A percentile compares a stretch with the other conserved stretches of the same genome.
phyloP scores from a whole-genome alignment of 2,329 filamentous ascomycete species.

The Dactylellina sp. region DNA sequence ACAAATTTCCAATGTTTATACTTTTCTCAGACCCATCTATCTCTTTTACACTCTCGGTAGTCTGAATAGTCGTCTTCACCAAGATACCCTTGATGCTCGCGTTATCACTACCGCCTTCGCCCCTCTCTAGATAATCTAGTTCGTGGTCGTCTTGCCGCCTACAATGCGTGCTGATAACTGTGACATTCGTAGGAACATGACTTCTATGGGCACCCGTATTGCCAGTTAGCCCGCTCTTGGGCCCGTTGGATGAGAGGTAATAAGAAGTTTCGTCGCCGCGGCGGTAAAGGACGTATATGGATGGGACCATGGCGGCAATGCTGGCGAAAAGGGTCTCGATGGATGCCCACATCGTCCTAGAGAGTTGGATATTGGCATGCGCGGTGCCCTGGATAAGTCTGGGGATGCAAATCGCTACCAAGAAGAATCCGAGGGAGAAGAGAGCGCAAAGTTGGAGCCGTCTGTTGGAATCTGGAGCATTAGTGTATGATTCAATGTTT shows the following conservation, averaged over 20 bases:
- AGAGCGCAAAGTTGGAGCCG: conserved; percentile 38
- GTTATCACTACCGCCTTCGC: conserved; percentile 22
- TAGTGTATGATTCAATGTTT: too few species aligned
- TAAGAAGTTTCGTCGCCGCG: conserved; percentile 43
- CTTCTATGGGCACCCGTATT: conserved; percentile 24
- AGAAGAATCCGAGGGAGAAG: conserved; percentile 47
- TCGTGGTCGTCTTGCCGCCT: conserved; percentile 31
- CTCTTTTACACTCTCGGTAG: conserved; percentile 46
- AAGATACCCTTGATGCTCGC: conserved; percentile 36
- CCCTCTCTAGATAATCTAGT: conserved; percentile 34
- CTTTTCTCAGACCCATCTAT: conserved; percentile 46
- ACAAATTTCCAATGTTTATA: conserved; percentile 19
- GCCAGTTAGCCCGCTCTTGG: conserved; percentile 29
- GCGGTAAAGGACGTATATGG: conserved; percentile 50
- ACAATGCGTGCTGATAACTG: conserved; percentile 45
- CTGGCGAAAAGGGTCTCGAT: conserved; percentile 49
- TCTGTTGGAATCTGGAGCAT: too few species aligned
- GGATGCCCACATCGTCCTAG: conserved; percentile 45
- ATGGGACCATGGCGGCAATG: conserved; percentile 42
- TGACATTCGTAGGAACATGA: conserved; percentile 35
- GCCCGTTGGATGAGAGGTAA: conserved; percentile 29
- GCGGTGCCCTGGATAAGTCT: conserved; percentile 40
- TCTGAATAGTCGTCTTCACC: conserved; percentile 48
- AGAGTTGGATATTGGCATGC: conserved; percentile 29
- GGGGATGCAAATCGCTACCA: conserved; percentile 41